phyloP scores from a whole-genome alignment of 768 basidiomycete species.

The Boletus vermiculosoides region DNA sequence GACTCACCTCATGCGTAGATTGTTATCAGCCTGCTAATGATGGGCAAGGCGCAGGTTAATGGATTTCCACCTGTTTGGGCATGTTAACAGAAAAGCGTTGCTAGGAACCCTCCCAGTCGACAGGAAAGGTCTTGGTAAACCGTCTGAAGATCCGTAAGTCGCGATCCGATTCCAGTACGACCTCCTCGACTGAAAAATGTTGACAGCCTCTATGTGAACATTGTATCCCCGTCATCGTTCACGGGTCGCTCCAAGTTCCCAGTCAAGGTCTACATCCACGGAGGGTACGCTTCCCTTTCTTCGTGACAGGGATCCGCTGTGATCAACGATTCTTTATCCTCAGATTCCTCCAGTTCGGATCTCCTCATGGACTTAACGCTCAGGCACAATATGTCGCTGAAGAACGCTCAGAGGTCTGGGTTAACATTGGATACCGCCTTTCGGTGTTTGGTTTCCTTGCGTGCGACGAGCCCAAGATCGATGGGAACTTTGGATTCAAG shows the following conservation, averaged over 20 bases:
- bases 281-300: constrained; percentile 48
- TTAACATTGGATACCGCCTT: constrained; percentile 73
- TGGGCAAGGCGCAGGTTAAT: constrained; percentile 56
- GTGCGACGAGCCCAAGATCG: constrained; percentile 54
- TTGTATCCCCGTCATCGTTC: constrained; percentile 51
- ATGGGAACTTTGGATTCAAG: constrained; percentile 82
- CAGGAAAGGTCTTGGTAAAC: constrained; percentile 63
- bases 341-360: constrained; percentile 78
- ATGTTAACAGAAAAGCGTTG: neutral
- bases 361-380: constrained; percentile 57
- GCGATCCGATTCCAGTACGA: neutral
- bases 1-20: constrained; percentile 37
- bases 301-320: neutral
- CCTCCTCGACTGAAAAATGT: neutral
- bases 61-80: neutral
- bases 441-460: constrained; percentile 79
- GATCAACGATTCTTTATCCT: neutral
- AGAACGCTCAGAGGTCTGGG: constrained; percentile 66
- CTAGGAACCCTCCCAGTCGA: constrained; percentile 50
- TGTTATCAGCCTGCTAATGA: constrained; percentile 61
- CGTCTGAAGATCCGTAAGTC: constrained; percentile 66
- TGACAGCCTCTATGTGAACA: constrained; percentile 61
- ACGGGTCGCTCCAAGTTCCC: constrained; percentile 47
- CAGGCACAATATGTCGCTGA: constrained; percentile 70
- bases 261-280: constrained; percentile 76